phyloP scores from a whole-genome alignment of 371 early-diverging fungal genomes.

The Mortierella sp. region DNA sequence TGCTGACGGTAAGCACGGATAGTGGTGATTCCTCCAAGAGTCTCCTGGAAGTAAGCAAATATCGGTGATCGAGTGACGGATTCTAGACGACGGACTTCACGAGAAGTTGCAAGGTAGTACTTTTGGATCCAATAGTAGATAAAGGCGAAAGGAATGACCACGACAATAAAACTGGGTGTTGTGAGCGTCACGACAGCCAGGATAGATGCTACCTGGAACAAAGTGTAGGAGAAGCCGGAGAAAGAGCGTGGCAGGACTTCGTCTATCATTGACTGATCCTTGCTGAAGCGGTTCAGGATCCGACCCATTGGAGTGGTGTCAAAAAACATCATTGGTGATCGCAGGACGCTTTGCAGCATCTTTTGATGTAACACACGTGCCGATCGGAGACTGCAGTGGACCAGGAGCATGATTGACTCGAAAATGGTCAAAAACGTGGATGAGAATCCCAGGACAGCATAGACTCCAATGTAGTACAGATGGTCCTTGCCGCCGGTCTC shows the following conservation, averaged over 20 bases:
- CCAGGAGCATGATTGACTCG: too few relatives aligned
- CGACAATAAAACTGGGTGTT: conserved; percentile 69
- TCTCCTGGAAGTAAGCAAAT: conserved; percentile 86
- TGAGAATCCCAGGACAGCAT: conserved; percentile 53
- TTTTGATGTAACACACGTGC: conserved; percentile 40
- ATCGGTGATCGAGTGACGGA: conserved; percentile 86
- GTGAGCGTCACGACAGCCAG: conserved; percentile 75
- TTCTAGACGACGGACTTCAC: conserved; percentile 87
- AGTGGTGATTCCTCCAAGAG: conserved; percentile 74
- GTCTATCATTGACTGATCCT: conserved; percentile 87
- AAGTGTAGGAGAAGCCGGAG: conserved; percentile 72
- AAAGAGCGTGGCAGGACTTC: conserved; percentile 75
- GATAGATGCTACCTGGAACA: conserved; percentile 71
- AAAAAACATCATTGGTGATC: conserved; percentile 84
- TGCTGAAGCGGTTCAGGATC: conserved; percentile 89
- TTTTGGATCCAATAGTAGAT: conserved; percentile 75
- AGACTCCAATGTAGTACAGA: conserved; percentile 57
- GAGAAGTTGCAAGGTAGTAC: conserved; percentile 78
- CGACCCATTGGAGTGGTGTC: conserved; percentile 89
- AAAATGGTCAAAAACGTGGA: conserved; percentile 52
- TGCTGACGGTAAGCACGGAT: conserved; percentile 82
- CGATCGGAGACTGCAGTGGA: conserved; percentile 34
- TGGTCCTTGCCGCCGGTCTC: too few relatives aligned
- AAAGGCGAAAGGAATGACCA: conserved; percentile 44
- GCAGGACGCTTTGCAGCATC: conserved; percentile 61